These are phyloP conservation scores for Sclerotinia sclerotiorum DNA, from an alignment of 2,329 filamentous ascomycete genomes.

Conservation along the genomic window DNA sequence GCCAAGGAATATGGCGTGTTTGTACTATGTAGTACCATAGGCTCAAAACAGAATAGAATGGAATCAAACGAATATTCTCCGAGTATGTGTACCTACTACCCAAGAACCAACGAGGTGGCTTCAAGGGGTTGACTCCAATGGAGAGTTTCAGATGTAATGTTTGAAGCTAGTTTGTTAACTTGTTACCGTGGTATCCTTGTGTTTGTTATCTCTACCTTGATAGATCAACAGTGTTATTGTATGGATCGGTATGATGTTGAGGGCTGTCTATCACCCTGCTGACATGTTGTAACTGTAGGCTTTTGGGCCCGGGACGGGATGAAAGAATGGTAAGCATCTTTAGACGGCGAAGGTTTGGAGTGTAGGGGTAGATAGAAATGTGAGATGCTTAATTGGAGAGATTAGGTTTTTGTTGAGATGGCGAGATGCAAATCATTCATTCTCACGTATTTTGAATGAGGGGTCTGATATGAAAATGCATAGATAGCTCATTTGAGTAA, in stretches of 20 bases:
- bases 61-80: conserved; percentile 5
- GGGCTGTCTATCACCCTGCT: neutral
- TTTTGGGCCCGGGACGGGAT: neutral
- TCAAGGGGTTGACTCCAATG: neutral
- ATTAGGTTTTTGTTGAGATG: conserved; percentile 10
- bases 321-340: neutral
- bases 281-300: neutral
- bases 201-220: neutral
- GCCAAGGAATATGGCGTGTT: neutral
- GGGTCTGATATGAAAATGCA: neutral
- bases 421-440: conserved; percentile 2
- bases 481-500: neutral
- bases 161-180: conserved; percentile 7
- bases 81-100: too few relatives aligned
- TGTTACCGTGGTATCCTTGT: neutral
- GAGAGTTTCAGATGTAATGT: neutral
- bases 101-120: neutral
- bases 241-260: neutral
- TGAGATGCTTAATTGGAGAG: neutral
- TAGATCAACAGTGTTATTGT: neutral
- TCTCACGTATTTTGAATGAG: neutral
- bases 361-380: neutral
- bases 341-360: neutral
- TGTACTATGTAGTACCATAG: neutral
- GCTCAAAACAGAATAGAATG: conserved; percentile 6